Base-by-base conservation (phyloP, 2,329 filamentous ascomycete species). In the Scleromitrula shiraiana region DNA sequence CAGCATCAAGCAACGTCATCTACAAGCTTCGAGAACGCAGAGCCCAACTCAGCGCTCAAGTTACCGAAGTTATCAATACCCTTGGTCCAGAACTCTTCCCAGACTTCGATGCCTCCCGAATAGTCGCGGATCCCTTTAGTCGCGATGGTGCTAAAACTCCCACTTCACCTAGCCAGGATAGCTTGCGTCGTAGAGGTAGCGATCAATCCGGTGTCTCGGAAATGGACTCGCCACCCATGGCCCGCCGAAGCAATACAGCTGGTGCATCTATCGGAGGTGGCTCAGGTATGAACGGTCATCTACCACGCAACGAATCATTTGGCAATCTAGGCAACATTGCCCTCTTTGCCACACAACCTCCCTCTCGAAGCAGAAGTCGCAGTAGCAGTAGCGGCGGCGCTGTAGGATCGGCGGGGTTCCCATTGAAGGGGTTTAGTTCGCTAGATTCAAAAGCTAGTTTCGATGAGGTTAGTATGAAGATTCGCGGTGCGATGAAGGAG, bases 11-110 rank as follows among this genome's bases (percentile, higher is more conserved):
- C 64, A 95, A 90, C 69, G 88, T 85, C 50, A 79, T 98, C 41
- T 78, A 87, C 53, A 84, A 83, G 58, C 77, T 98, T 42, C 82
- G 88, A 50, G 70, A 78, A 56, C 75, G 79, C 52, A 81, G 93
- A 45, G 82, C 78, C 22, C 76, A 84, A 54, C 77, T 98, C 39
- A 87, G 87, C 50, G 74, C 78, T 8, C 79, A 93, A 62, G 89
- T 98, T 32, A 95, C 90, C 1, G 81, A 93, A 3, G 75, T 95
- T 39, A 95, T 98, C 73, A 97, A 98, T 67, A 88, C 86, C 15
- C 80, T 98, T 10, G 93, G 93, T 0, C 93, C 93, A 0, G 90
- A 97, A 64, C 83, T 98, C 71, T 98, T 94, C 70, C 84, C 89
- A n/a, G 93, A 98, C 70, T 98, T 95, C 62, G 87, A 93, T 59